Base-by-base conservation (phyloP, 345 rosid species). In the Hibiscus trionum region DNA sequence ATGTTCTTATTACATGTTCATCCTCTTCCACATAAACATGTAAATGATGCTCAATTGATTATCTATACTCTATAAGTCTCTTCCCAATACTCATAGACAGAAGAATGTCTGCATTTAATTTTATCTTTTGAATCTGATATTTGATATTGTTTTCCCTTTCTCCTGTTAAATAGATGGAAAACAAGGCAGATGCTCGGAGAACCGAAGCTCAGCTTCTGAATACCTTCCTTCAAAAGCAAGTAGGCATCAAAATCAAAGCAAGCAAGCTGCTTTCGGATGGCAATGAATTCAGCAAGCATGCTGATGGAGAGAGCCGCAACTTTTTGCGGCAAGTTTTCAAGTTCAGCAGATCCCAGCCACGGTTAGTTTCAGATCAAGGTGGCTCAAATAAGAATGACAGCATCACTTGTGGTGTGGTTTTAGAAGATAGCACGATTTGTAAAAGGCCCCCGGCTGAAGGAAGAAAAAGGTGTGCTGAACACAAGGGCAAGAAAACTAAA, bases 241-340 rank as follows among this genome's bases (percentile, higher is more conserved):
- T 76, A 53, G 97, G 94, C 16, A 80, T 91, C 58, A 83, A 66
- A 79, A 90, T 93, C 72, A 78, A 82, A 71, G 84, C 88, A 65
- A 82, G 71, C 77, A 76, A 78, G 67, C 75, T 73, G 29, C 71
- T 78, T 68, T 67, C 74, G 37, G 74, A 75, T 19, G 81, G 77
- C 61, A 81, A 61, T 4, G 78, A 75, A 66, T 70, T 16, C 17
- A 46, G 14, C 16, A 35, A 14, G 70, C 67, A 53, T 70, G 68
- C 55, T 35, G 84, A 81, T 61, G 85, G 80, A 68, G 82, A 79
- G 64, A 55, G 73, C 76, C 56, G 11, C 61, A 81, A 52, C 67
- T 80, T 86, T 74, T 42, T 82, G 19, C 0, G 73, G 59, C 65
- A 82, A 53, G 77, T 90, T 72, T 77, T 86, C 76, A 91, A 82